Base-by-base conservation (phyloP, 2,329 filamentous ascomycete species). In the Coniochaeta prunicola region DNA sequence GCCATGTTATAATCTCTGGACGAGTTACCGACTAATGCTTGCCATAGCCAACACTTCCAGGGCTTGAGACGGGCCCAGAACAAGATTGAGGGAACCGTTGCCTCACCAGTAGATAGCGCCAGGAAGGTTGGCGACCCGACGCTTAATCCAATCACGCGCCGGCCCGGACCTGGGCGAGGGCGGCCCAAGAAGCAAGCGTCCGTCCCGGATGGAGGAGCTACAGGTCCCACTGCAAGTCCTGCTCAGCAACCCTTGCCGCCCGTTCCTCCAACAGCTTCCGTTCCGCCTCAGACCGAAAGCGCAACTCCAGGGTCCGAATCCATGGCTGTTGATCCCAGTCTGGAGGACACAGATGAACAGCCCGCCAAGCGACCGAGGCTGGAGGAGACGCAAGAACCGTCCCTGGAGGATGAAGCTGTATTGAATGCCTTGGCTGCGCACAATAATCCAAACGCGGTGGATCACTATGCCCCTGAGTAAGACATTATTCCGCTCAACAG, bases 131-230 rank as follows among this genome's bases (percentile, higher is more conserved):
- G 53, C 19, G 82, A 85, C 64, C 82, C 82, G 9, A 79, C 77
- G 0, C 57, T 73, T 62, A 84, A 85, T 59, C 83, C 83, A 56
- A 84, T 85, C 64, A 85, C 81, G n/a, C 76, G 82, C 17, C 77
- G 83, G 28, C 82, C 83, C 4, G 83, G 83, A 0, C 82, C 82
- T 3, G 82, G 82, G 13, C 77, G 82, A 50, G 80, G 81, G 1
- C 75, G 82, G 7, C 79, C 80, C 0, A 74, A 77, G 57, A 85
- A 84, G 66, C 69, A 72, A 42, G 70, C 71, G n/a, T 63, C 65
- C 40, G 64, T 58, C 38, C 63, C 61, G 24, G 61, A 21, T 54
- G 56, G 21, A 26, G 58, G 59, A 53, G 58, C 63, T 30, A 60
- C 56, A 58, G 54, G 31, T 59, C 55, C 53, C 12, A 6, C 53